Conservation (phyloP, 352 stramenopile species). For the Pythium grandisporangium region DNA sequence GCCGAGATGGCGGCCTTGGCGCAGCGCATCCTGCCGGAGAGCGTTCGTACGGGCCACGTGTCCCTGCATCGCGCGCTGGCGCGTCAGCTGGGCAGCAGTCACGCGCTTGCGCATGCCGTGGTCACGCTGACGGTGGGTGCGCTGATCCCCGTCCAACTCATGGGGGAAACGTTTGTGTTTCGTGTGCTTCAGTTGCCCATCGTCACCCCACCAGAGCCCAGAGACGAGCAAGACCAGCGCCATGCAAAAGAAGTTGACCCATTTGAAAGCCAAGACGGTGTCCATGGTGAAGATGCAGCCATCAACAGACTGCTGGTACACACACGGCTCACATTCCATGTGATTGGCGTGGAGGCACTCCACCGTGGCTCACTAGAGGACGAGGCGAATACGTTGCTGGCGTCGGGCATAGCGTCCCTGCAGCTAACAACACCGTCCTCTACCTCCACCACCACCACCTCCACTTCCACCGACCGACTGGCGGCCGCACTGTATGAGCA, state of each 20-base stretch:
- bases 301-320: too few relatives aligned
- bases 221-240: not conserved
- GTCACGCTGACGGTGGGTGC: constrained; percentile 6
- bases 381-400: not conserved
- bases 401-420: constrained; percentile 1
- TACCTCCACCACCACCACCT: constrained; percentile 5
- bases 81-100: constrained; percentile 19
- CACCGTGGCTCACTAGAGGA: not conserved
- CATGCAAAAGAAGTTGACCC: too few relatives aligned
- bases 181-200: constrained; percentile 17
- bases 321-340: not conserved
- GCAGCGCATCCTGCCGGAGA: constrained; percentile 20
- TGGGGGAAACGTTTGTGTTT: constrained; percentile 47
- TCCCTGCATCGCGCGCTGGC: constrained; percentile 16
- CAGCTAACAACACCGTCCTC: constrained; percentile 3
- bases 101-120: too few relatives aligned
- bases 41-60: constrained; percentile 23
- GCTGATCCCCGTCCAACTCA: constrained; percentile 30
- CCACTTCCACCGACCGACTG: constrained; percentile 4
- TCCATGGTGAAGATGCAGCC: too few relatives aligned
- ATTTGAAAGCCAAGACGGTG: too few relatives aligned
- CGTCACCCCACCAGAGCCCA: too few relatives aligned
- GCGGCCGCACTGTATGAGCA: constrained; percentile 14
- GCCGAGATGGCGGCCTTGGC: not conserved
- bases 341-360: not conserved